Base-by-base conservation (phyloP, 768 basidiomycete genomes). In the Leccinellum albellum region DNA sequence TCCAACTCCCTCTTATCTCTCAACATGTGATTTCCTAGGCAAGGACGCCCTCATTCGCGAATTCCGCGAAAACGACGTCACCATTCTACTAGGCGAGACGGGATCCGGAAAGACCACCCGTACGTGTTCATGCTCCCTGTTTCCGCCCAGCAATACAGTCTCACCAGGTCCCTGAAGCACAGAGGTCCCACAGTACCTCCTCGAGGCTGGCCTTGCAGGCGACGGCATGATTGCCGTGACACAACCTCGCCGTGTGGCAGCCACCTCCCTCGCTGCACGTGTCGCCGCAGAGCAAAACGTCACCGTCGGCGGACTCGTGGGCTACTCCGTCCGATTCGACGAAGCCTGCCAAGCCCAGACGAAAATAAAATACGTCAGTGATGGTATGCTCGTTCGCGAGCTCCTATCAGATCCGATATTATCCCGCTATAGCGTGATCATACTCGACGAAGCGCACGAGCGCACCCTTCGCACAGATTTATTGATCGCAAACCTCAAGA, bases 61-160 rank as follows among this genome's bases (percentile, higher is more conserved):
- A 70, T 86, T 96, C 51, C 72, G 74, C 29, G 80, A 84, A 60
- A 87, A 91, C 76, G 89, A 94, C 69, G 87, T 93, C 7, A 90
- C 87, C 1, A 85, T 98, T 45, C 82, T 99, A 9, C 81, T 99
- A 2, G 97, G 95, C 37, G 97, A 99, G 74, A 98, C 97, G 0
- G 97, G 97, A 13, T 97, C 94, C 20, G 97, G 97, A 60, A 99
- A 99, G 76, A 96, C 96, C 0, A 99, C 97, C 50, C 96, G 96
- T 96, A 73, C 66, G 93, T 86, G 51, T 47, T n/a, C 31, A 37
- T 54, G 6, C 23, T 51, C 37, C 14, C 15, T 12, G 4, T 2
- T 50, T 24, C 32, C 53, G 49, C 53, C 32, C 55, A 14, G 35
- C 50, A 31, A 37, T 51, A 32, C 49, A 51, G 51, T 61, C 64